Evolutionary conservation across 805 yeast genomes (phyloP).

Genomic region (Teunomyces funiuensis): DNA sequence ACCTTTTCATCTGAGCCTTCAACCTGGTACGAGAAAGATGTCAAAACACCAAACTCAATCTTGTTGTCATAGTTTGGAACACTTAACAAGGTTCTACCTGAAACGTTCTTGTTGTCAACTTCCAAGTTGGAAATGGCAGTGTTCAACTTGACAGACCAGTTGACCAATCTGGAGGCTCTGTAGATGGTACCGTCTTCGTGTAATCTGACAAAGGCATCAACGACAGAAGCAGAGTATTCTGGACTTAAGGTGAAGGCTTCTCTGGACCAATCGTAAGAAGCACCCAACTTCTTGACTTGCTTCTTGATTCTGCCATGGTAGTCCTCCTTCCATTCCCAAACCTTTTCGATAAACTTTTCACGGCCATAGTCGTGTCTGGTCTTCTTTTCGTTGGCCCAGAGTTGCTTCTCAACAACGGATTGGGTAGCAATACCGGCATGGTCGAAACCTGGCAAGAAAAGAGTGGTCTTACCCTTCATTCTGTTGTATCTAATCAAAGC

Average conservation of each 20-base stretch:
- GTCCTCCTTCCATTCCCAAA: conserved; percentile 98
- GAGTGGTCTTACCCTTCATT: conserved; percentile 94
- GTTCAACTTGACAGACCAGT: conserved; percentile 94
- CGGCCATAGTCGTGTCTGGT: conserved; percentile 96
- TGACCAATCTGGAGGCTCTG: conserved; percentile 88
- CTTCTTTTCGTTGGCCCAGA: conserved; percentile 82
- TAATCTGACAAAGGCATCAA: conserved; percentile 85
- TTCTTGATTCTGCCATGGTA: conserved; percentile 82
- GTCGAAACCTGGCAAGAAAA: conserved; percentile 95
- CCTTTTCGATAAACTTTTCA: conserved; percentile 81
- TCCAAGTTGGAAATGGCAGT: conserved; percentile 96
- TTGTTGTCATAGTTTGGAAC: conserved; percentile 91
- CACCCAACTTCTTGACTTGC: conserved; percentile 87
- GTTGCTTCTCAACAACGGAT: conserved; percentile 93
- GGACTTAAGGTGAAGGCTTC: conserved; percentile 94
- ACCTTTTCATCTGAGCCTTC: conserved; percentile 82
- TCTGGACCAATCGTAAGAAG: conserved; percentile 94
- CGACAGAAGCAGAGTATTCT: conserved; percentile 72
- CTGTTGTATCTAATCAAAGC: conserved; percentile 89
- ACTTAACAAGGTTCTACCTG: conserved; percentile 74
- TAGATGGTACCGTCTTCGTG: conserved; percentile 95
- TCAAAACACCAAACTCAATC: conserved; percentile 93
- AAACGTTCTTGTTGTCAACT: conserved; percentile 87
- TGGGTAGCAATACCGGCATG: conserved; percentile 99
- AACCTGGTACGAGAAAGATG: conserved; percentile 91